A percentile compares a stretch with the other conserved stretches of the same genome.
Evolutionary conservation across 2,329 filamentous ascomycete genomes (phyloP).

Genomic region (Fusarium sp.): DNA sequence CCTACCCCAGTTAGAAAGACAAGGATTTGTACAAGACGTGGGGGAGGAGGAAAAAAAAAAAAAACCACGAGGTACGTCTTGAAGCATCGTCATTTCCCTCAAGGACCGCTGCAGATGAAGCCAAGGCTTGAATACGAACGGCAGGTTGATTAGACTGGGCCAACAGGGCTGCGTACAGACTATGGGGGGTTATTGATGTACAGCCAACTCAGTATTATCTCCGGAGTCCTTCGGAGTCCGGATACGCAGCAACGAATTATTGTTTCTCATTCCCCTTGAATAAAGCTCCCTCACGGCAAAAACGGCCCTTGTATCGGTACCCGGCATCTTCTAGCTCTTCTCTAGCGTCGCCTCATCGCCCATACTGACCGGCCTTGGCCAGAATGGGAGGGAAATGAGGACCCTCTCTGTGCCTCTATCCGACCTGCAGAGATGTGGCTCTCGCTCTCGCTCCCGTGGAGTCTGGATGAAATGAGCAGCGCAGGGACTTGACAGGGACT

Average conservation of each 20-base stretch:
- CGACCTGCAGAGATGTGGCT: neutral
- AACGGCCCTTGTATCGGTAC: slow-evolving; percentile 20
- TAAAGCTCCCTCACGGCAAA: neutral
- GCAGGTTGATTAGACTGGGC: neutral
- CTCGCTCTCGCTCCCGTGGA: neutral
- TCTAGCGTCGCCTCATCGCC: neutral
- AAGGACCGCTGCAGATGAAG: neutral
- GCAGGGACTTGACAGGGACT: neutral
- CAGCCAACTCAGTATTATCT: neutral
- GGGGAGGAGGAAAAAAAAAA: neutral
- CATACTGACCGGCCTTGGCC: neutral
- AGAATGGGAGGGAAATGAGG: slow-evolving; percentile 2
- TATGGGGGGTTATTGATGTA: neutral
- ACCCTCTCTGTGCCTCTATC: neutral
- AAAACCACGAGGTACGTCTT: neutral
- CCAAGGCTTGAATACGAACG: slow-evolving; percentile 1
- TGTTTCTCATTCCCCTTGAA: neutral
- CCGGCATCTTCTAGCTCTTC: neutral
- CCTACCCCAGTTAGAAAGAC: neutral
- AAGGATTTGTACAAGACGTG: neutral
- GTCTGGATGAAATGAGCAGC: neutral
- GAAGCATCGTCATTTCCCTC: slow-evolving; percentile 11
- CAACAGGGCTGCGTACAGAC: neutral
- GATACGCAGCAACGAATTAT: neutral
- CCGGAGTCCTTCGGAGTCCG: neutral